These are phyloP conservation scores for Jimgerdemannia lactiflua DNA, from an alignment of 192 early-diverging fungal genomes.

Conservation along the genomic window DNA sequence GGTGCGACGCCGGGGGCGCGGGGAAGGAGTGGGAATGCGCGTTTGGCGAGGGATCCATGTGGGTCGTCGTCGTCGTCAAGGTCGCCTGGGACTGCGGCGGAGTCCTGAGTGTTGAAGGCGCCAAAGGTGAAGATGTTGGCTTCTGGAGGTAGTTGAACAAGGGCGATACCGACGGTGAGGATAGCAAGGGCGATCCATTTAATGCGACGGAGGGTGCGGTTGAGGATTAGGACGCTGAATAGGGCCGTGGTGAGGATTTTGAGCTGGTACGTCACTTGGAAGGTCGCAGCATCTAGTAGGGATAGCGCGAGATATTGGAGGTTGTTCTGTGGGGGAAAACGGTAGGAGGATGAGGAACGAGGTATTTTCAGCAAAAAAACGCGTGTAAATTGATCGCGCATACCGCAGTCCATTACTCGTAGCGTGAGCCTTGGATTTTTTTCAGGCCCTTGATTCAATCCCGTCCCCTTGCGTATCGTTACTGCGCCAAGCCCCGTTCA, in stretches of 20 bases:
- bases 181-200: conserved; percentile 86
- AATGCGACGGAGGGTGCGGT: conserved; percentile 55
- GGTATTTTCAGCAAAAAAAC: too few species aligned
- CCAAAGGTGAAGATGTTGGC: conserved; percentile 12
- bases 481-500: not conserved
- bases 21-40: conserved; percentile 15
- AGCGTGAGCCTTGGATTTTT: too few species aligned
- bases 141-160: conserved; percentile 55
- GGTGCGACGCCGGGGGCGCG: not conserved
- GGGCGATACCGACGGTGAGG: conserved; percentile 83
- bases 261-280: conserved; percentile 98
- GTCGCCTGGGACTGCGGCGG: conserved; percentile 7
- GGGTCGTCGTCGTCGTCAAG: conserved; percentile 2
- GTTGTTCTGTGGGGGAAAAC: conserved; percentile 64
- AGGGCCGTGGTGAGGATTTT: conserved; percentile 98
- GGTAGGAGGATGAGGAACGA: not conserved
- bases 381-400: too few species aligned
- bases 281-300: conserved; percentile 90
- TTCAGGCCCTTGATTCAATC: too few species aligned
- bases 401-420: too few species aligned
- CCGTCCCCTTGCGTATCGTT: too few species aligned
- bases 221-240: conserved; percentile 84
- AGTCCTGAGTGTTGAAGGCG: conserved; percentile 11
- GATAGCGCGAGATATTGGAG: conserved; percentile 90
- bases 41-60: conserved; percentile 15